Conservation (phyloP, 257 asterid genomes). For the Nyctanthes arbortristis region DNA sequence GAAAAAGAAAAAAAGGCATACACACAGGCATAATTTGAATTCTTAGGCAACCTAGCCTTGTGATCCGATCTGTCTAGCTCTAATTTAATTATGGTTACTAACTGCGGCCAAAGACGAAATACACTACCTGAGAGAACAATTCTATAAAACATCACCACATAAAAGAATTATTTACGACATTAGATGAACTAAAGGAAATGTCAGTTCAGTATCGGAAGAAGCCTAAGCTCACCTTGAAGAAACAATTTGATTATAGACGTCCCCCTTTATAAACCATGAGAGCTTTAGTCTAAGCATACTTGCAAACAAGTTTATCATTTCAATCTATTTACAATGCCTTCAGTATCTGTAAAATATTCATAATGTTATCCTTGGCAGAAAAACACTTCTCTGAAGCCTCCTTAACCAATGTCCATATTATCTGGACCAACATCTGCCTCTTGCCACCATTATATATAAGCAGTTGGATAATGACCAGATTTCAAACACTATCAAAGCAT, state of each 20-base stretch:
- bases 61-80: too few species aligned
- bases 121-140: constrained; percentile 74
- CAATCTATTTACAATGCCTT: background rate
- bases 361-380: background rate
- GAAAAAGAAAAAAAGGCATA: background rate
- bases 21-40: too few species aligned
- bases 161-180: background rate
- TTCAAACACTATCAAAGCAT: background rate
- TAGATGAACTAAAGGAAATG: constrained; percentile 7
- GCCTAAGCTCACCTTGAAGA: constrained; percentile 8
- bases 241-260: constrained; percentile 3
- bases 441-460: too few species aligned
- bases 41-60: too few species aligned
- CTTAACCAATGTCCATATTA: constrained; percentile 11
- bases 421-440: too few species aligned
- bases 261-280: background rate
- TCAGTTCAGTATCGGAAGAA: background rate
- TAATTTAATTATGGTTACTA: constrained; percentile 10
- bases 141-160: constrained; percentile 45
- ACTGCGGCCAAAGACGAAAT: constrained; percentile 5
- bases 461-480: background rate
- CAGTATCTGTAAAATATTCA: background rate
- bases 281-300: background rate
- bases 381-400: constrained; percentile 21
- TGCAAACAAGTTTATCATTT: background rate